Percentiles rank a stretch among this genome's conserved stretches.
Evolutionary conservation across 2,329 filamentous ascomycete species (phyloP).

Genomic region (Exophiala viscosa): DNA sequence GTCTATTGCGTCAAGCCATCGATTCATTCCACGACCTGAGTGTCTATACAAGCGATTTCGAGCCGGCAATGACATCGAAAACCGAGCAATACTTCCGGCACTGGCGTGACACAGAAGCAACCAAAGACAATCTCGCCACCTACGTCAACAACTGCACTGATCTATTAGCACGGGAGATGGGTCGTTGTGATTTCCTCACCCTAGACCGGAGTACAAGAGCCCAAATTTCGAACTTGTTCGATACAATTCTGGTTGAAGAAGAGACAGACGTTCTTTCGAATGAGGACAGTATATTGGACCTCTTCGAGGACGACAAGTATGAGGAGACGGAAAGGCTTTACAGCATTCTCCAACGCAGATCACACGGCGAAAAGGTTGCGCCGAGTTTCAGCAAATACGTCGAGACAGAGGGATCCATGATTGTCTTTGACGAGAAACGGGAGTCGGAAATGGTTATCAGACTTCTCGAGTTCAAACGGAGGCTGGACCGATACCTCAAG

Average conservation of each 20-base stretch:
- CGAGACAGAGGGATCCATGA: constrained; percentile 65
- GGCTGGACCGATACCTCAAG: constrained; percentile 71
- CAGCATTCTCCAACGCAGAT: constrained; percentile 67
- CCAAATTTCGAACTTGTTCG: constrained; percentile 68
- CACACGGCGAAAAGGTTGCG: constrained; percentile 66
- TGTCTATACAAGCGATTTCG: constrained; percentile 75
- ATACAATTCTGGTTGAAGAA: constrained; percentile 66
- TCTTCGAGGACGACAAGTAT: constrained; percentile 68
- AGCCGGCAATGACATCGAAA: constrained; percentile 65
- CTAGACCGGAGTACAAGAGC: constrained; percentile 80
- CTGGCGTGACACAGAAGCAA: constrained; percentile 66
- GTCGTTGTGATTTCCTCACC: constrained; percentile 73
- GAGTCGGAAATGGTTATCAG: constrained; percentile 82
- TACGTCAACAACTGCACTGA: constrained; percentile 70
- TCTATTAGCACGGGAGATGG: constrained; percentile 68
- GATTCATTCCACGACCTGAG: constrained; percentile 81
- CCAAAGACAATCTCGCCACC: constrained; percentile 60
- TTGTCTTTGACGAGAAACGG: constrained; percentile 73
- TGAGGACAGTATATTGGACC: constrained; percentile 62
- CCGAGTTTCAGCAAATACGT: constrained; percentile 77
- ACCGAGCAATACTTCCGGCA: constrained; percentile 66
- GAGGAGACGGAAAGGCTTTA: constrained; percentile 73
- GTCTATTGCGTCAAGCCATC: constrained; percentile 69
- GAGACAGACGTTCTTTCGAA: constrained; percentile 66
- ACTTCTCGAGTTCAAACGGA: constrained; percentile 74